Conservation (phyloP, 169 alveolate species). For the Ichthyophthirius multifiliis region DNA sequence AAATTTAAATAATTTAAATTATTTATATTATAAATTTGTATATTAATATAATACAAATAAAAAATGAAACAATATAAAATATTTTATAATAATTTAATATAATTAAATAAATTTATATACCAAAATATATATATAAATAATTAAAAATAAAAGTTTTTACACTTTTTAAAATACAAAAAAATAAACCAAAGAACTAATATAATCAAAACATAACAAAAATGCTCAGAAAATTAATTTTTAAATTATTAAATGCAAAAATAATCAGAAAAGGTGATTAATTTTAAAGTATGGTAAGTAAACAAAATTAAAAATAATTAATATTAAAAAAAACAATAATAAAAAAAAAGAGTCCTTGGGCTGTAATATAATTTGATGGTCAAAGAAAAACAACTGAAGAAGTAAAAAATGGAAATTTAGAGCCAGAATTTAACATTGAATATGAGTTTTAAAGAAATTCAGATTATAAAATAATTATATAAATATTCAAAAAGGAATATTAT, state of each 20-base stretch:
- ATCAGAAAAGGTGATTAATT: background rate
- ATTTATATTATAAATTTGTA: too few species aligned
- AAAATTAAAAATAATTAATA: background rate
- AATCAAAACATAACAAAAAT: too few species aligned
- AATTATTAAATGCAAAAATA: background rate
- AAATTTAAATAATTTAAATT: too few species aligned
- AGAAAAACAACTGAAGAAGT: background rate
- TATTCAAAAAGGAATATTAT: background rate
- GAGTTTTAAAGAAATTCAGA: background rate
- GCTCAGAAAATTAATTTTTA: background rate
- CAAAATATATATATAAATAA: too few species aligned
- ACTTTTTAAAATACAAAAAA: too few species aligned
- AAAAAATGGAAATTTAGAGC: background rate
- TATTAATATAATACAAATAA: too few species aligned
- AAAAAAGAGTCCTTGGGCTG: background rate
- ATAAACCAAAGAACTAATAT: too few species aligned
- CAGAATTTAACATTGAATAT: background rate
- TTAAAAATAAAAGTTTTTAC: too few species aligned
- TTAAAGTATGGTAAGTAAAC: background rate
- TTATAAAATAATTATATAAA: background rate
- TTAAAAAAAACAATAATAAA: background rate
- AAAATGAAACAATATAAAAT: too few species aligned
- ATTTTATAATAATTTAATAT: too few species aligned
- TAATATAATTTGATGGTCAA: background rate
- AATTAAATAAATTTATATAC: too few species aligned